Conservation (phyloP, 23 red algal genomes). For the Gracilaria domingensis region DNA sequence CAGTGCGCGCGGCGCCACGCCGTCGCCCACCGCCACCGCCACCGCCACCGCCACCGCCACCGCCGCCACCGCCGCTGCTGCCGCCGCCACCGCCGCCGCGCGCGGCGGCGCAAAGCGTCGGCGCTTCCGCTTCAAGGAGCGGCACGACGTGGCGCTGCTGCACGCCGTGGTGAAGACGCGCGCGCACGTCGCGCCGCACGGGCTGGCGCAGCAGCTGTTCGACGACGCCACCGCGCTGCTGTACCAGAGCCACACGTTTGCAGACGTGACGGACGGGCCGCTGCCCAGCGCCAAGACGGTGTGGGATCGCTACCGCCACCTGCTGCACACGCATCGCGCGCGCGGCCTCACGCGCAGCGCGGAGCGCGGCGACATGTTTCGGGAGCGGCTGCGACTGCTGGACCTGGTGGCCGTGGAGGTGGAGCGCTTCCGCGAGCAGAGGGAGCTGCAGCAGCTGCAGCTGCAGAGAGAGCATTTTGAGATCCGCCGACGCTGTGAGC, state of each 20-base stretch:
- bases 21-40: background rate
- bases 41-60: background rate
- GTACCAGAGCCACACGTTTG: background rate
- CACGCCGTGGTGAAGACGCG: background rate
- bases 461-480: background rate
- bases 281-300: background rate
- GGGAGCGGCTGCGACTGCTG: background rate
- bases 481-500: background rate
- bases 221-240: background rate
- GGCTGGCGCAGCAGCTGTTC: background rate
- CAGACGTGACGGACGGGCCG: background rate
- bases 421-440: background rate
- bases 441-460: background rate
- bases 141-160: background rate
- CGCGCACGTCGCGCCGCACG: conserved; percentile 22
- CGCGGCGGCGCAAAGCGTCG: background rate
- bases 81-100: background rate
- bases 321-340: background rate
- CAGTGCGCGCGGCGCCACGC: background rate
- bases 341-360: background rate
- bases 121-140: conserved; percentile 2
- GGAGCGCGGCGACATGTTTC: background rate
- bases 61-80: background rate
- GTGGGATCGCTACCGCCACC: conserved; percentile 7
- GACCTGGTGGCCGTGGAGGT: background rate